Evolutionary conservation across 1,284 basidiomycete genomes (phyloP).

Genomic region (Neonothopanus nambi): DNA sequence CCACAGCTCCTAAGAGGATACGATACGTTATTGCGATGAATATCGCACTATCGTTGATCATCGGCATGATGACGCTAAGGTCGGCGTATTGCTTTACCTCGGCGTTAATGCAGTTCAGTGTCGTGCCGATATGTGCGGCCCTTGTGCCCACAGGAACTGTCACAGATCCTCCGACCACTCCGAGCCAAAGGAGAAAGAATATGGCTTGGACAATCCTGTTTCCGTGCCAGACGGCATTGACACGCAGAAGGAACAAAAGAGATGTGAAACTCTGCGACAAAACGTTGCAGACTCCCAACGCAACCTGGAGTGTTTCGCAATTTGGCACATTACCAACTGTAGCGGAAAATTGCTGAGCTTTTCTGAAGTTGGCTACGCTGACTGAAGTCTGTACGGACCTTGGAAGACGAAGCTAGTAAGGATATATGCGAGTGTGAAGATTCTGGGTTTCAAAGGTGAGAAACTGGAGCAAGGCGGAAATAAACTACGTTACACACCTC

Average conservation of each 20-base stretch:
- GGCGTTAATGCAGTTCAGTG: constrained; percentile 9
- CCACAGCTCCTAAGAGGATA: not conserved
- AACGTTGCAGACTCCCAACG: not conserved
- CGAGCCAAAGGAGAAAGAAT: constrained; percentile 8
- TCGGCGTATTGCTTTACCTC: not conserved
- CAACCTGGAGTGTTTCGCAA: not conserved
- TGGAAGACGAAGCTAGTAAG: not conserved
- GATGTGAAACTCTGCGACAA: not conserved
- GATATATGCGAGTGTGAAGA: constrained; percentile 5
- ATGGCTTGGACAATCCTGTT: not conserved
- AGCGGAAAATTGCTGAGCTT: not conserved
- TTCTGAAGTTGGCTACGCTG: not conserved
- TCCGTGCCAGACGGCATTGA: not conserved
- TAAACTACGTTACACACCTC: not conserved
- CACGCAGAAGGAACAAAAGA: constrained; percentile 1
- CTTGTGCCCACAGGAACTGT: constrained; percentile 5
- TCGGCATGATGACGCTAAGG: not conserved
- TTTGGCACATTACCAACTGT: not conserved
- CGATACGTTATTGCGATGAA: constrained; percentile 11
- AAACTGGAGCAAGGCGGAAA: not conserved
- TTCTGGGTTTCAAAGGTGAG: not conserved
- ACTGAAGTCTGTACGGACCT: not conserved
- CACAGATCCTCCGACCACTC: not conserved
- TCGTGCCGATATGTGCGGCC: constrained; percentile 10
- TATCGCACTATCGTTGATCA: constrained; percentile 8